phyloP scores from a whole-genome alignment of 2,329 filamentous ascomycete genomes.

The Penicillium sp. region DNA sequence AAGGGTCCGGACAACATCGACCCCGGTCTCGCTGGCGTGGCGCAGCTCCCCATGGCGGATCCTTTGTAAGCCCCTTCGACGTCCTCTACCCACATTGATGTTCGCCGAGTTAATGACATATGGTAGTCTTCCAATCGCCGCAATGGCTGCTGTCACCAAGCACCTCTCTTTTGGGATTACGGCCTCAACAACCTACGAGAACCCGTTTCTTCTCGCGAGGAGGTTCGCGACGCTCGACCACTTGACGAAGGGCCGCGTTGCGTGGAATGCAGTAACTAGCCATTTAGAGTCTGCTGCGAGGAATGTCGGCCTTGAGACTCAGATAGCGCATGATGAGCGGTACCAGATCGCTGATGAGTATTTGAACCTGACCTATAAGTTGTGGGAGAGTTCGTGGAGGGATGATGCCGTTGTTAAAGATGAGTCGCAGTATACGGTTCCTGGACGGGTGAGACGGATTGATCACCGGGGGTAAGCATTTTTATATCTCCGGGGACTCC shows the following conservation, averaged over 20 bases:
- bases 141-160: constrained; percentile 51
- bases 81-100: too few relatives aligned
- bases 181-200: constrained; percentile 57
- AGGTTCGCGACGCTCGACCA: constrained; percentile 59
- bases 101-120: background rate
- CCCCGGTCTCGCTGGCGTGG: constrained; percentile 42
- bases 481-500: background rate
- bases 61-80: constrained; percentile 22
- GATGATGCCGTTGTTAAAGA: constrained; percentile 36
- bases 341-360: constrained; percentile 54
- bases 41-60: constrained; percentile 46
- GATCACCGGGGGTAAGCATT: constrained; percentile 29
- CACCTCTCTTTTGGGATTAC: constrained; percentile 54
- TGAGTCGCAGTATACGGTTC: constrained; percentile 15
- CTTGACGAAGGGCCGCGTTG: constrained; percentile 53
- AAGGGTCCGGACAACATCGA: constrained; percentile 44
- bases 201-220: constrained; percentile 57
- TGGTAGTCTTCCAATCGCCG: constrained; percentile 39
- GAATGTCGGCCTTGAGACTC: constrained; percentile 46
- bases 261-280: constrained; percentile 56
- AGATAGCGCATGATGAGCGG: constrained; percentile 52
- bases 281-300: constrained; percentile 50
- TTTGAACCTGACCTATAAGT: constrained; percentile 46
- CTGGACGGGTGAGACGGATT: constrained; percentile 30
- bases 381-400: constrained; percentile 58